These are phyloP conservation scores for Aspergillus brunneoviolaceus DNA, from an alignment of 2,329 filamentous ascomycete species.

Conservation along the genomic window DNA sequence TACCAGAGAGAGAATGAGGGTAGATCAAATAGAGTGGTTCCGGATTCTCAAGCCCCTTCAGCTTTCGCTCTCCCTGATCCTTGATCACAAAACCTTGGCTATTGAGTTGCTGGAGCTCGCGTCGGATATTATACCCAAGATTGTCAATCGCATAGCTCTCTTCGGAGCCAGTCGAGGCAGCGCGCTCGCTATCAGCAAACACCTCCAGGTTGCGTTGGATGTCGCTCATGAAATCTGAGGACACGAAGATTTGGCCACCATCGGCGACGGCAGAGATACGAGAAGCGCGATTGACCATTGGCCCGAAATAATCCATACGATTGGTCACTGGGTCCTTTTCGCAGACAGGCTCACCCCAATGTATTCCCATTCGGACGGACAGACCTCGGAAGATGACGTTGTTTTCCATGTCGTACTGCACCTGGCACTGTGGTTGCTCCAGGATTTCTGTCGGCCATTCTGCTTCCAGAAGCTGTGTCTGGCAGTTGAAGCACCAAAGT, in stretches of 20 bases:
- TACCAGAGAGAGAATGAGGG: conserved; percentile 79
- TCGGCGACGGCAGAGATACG: conserved; percentile 93
- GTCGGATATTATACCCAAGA: conserved; percentile 73
- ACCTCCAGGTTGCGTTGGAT: conserved; percentile 87
- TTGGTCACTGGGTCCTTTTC: conserved; percentile 94
- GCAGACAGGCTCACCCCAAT: conserved; percentile 91
- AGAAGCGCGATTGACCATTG: conserved; percentile 97
- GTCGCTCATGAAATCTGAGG: conserved; percentile 94
- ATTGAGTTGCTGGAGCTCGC: conserved; percentile 81
- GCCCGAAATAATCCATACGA: conserved; percentile 98
- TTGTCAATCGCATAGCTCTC: conserved; percentile 74
- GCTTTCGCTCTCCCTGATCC: conserved; percentile 88
- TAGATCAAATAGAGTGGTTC: conserved; percentile 96
- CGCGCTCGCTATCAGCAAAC: conserved; percentile 80
- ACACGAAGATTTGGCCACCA: conserved; percentile 94
- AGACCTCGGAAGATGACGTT: conserved; percentile 90
- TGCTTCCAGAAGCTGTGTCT: conserved; percentile 81
- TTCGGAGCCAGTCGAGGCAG: conserved; percentile 66
- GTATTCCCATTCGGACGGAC: conserved; percentile 95
- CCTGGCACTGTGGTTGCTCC: conserved; percentile 79
- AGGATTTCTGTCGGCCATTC: conserved; percentile 93
- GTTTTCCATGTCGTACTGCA: conserved; percentile 77
- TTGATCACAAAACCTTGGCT: conserved; percentile 96
- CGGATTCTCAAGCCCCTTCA: conserved; percentile 96
- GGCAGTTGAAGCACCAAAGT: conserved; percentile 94